phyloP scores from a whole-genome alignment of 2,329 filamentous ascomycete species.

The Sarocladiaceae sp. region DNA sequence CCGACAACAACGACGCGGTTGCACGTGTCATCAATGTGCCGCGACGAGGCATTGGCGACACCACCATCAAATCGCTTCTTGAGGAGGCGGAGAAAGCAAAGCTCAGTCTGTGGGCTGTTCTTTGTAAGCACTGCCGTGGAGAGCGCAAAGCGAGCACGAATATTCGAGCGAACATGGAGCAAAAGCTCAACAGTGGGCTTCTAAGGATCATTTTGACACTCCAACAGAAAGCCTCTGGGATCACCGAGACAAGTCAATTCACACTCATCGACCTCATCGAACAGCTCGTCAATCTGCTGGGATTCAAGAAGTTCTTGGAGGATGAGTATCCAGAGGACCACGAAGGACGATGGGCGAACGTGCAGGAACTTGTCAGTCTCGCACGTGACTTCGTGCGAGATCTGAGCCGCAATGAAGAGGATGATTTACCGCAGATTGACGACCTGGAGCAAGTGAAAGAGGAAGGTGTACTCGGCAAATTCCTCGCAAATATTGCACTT shows the following conservation, averaged over 20 bases:
- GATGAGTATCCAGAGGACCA: slow-evolving; percentile 68
- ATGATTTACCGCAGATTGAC: slow-evolving; percentile 63
- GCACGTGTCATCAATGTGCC: slow-evolving; percentile 82
- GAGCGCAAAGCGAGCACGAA: slow-evolving; percentile 42
- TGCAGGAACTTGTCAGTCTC: slow-evolving; percentile 80
- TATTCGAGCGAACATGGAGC: slow-evolving; percentile 46
- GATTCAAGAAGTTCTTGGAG: slow-evolving; percentile 70
- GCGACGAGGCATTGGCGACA: slow-evolving; percentile 73
- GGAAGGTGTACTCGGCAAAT: slow-evolving; percentile 62
- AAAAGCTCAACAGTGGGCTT: slow-evolving; percentile 48
- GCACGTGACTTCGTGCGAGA: slow-evolving; percentile 65
- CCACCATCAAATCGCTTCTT: slow-evolving; percentile 68
- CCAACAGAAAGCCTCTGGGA: slow-evolving; percentile 23
- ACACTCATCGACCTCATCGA: slow-evolving; percentile 46
- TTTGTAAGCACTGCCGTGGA: slow-evolving; percentile 53
- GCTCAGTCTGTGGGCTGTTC: slow-evolving; percentile 70
- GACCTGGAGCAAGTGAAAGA: slow-evolving; percentile 66
- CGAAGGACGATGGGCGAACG: slow-evolving; percentile 79
- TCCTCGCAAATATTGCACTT: slow-evolving; percentile 87
- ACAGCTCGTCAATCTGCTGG: slow-evolving; percentile 58
- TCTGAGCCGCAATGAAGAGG: slow-evolving; percentile 41
- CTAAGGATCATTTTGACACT: slow-evolving; percentile 36
- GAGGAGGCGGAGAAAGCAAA: slow-evolving; percentile 70
- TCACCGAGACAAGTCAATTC: slow-evolving; percentile 21
- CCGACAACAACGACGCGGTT: slow-evolving; percentile 82